phyloP scores from a whole-genome alignment of 306 rosid genomes.

The Lathyrus sativus region DNA sequence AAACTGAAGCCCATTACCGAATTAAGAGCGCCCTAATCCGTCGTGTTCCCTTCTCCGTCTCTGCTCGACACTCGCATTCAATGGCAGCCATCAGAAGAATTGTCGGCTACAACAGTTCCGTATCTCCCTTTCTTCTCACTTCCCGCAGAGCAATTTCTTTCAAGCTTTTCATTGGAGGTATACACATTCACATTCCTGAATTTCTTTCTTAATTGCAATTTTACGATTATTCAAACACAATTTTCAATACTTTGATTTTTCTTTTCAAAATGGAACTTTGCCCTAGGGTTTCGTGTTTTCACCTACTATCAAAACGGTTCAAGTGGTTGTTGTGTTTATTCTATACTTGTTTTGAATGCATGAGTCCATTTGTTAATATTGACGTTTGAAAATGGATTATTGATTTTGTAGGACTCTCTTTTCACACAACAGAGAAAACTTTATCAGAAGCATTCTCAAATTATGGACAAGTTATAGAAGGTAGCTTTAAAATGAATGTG shows the following conservation, averaged over 20 bases:
- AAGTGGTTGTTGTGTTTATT: not conserved
- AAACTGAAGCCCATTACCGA: not conserved
- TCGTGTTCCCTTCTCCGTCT: not conserved
- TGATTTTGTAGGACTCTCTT: conserved; percentile 68
- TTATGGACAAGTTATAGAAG: conserved; percentile 86
- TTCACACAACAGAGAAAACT: conserved; percentile 64
- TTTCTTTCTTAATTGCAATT: not conserved
- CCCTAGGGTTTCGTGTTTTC: not conserved
- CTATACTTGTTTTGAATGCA: conserved; percentile 9
- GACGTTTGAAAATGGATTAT: conserved; percentile 3
- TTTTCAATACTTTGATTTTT: too few species aligned
- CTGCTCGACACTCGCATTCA: not conserved
- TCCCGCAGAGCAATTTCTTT: conserved; percentile 44
- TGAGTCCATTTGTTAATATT: conserved; percentile 6
- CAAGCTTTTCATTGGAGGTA: conserved; percentile 55
- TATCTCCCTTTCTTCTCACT: conserved; percentile 37
- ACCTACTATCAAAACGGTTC: too few species aligned
- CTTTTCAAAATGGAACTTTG: too few species aligned
- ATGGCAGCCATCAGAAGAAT: conserved; percentile 47
- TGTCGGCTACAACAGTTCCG: conserved; percentile 1
- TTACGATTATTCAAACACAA: not conserved
- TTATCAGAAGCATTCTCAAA: conserved; percentile 77
- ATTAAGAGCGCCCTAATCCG: not conserved
- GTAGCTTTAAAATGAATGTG: conserved; percentile 40
- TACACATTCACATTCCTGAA: not conserved